Evolutionary conservation across 1,139 yeast genomes (phyloP).

Genomic region (Meyerozyma sp.): DNA sequence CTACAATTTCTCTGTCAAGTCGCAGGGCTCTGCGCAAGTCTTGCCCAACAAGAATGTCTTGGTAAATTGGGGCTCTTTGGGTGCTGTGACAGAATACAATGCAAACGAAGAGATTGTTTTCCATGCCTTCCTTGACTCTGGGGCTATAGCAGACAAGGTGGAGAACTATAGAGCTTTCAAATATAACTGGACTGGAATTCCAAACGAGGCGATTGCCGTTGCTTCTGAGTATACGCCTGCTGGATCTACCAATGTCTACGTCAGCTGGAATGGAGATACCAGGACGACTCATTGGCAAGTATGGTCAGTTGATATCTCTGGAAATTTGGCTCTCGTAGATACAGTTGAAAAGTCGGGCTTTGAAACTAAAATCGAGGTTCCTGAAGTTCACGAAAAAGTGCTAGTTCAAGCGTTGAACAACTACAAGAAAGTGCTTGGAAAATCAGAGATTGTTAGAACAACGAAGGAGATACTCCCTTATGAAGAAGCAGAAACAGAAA

Average conservation of each 20-base stretch:
- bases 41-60: constrained; percentile 30
- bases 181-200: constrained; percentile 30
- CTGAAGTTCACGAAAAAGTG: background rate
- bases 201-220: constrained; percentile 28
- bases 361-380: background rate
- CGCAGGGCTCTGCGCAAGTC: constrained; percentile 35
- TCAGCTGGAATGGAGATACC: constrained; percentile 40
- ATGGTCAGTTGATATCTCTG: constrained; percentile 6
- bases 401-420: background rate
- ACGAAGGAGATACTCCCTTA: background rate
- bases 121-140: constrained; percentile 32
- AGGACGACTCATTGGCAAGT: constrained; percentile 25
- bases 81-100: constrained; percentile 31
- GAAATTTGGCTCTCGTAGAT: background rate
- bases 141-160: constrained; percentile 16
- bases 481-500: background rate
- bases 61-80: constrained; percentile 37
- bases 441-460: background rate
- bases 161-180: constrained; percentile 35
- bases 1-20: constrained; percentile 21
- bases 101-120: constrained; percentile 22
- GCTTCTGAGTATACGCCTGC: constrained; percentile 10
- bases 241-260: constrained; percentile 18
- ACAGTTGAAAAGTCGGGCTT: background rate
- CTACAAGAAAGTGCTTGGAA: background rate